A percentile compares a stretch with the other conserved stretches of the same genome.
Conservation (phyloP, 352 stramenopile genomes). For the Achlya hypogyna region DNA sequence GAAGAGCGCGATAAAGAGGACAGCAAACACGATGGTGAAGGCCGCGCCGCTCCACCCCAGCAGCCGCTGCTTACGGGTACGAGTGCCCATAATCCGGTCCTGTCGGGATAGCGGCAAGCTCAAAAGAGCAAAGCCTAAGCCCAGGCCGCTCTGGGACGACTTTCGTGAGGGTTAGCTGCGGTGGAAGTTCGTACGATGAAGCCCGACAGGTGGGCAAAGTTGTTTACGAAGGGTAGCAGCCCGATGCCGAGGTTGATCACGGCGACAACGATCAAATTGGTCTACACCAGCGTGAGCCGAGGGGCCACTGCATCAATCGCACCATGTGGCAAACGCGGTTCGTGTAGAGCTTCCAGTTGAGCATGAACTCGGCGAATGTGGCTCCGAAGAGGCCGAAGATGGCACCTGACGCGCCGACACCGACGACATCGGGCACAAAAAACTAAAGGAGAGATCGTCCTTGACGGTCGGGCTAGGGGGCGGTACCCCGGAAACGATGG, state of each 20-base stretch:
- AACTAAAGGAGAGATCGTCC: neutral
- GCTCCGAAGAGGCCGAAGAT: conserved; percentile 65
- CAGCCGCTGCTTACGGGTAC: conserved; percentile 7
- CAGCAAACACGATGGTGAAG: neutral
- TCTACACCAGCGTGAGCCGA: conserved; percentile 29
- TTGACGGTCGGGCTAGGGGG: conserved; percentile 50
- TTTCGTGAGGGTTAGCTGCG: neutral
- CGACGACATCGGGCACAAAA: neutral
- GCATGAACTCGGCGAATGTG: conserved; percentile 51
- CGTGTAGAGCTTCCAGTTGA: conserved; percentile 58
- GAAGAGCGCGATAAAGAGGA: conserved; percentile 14
- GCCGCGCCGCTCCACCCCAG: neutral
- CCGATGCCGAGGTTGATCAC: conserved; percentile 50
- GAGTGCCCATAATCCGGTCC: conserved; percentile 6
- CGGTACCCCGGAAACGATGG: conserved; percentile 44
- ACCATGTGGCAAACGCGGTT: conserved; percentile 25
- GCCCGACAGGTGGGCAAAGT: conserved; percentile 64
- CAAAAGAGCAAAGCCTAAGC: conserved; percentile 8
- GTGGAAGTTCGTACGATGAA: conserved; percentile 27
- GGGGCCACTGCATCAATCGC: conserved; percentile 30
- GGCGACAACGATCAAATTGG: conserved; percentile 35
- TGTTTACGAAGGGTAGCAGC: conserved; percentile 64
- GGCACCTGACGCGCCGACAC: conserved; percentile 55
- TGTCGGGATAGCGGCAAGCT: conserved; percentile 5
- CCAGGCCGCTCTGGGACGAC: neutral